These are phyloP conservation scores for Starmerella floris DNA, from an alignment of 805 yeast genomes.

Conservation along the genomic window DNA sequence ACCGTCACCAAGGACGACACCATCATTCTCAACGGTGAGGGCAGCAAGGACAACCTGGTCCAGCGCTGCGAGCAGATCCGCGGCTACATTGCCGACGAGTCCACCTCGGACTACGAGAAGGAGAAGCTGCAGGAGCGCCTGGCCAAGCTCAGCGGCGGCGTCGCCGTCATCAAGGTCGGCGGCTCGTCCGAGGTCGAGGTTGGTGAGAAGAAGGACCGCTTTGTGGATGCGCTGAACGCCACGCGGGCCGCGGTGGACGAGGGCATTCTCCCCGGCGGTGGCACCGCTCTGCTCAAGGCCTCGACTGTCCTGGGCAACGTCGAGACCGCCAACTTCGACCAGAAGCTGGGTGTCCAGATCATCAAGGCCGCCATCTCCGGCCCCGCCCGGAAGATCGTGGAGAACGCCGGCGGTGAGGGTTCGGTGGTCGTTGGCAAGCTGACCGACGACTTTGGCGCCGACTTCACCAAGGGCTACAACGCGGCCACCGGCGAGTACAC, in stretches of 20 bases:
- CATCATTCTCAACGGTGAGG: constrained; percentile 84
- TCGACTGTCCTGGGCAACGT: constrained; percentile 58
- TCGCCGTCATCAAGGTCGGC: constrained; percentile 94
- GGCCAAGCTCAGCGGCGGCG: constrained; percentile 96
- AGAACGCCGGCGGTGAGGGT: constrained; percentile 96
- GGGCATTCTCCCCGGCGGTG: constrained; percentile 99
- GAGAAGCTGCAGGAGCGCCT: constrained; percentile 95
- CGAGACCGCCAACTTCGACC: constrained; percentile 80
- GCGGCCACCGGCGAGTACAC: constrained; percentile 85
- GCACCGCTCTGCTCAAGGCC: constrained; percentile 94
- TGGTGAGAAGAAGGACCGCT: constrained; percentile 98
- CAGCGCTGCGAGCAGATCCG: constrained; percentile 92
- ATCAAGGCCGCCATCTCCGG: constrained; percentile 83
- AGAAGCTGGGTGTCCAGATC: constrained; percentile 87
- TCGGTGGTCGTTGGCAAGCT: constrained; percentile 91
- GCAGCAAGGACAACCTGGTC: constrained; percentile 63
- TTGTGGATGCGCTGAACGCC: constrained; percentile 95
- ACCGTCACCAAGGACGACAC: constrained; percentile 94
- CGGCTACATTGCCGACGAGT: constrained; percentile 55
- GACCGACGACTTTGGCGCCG: constrained; percentile 39
- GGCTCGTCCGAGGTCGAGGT: constrained; percentile 96
- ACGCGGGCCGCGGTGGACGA: constrained; percentile 98
- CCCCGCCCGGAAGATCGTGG: constrained; percentile 91
- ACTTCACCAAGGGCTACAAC: constrained; percentile 84
- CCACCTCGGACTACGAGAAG: constrained; percentile 76